A percentile compares a stretch with the other conserved stretches of the same genome.
These are phyloP conservation scores for Magnusiomyces fungicola DNA, from an alignment of 1,139 yeast species.

Conservation along the genomic window DNA sequence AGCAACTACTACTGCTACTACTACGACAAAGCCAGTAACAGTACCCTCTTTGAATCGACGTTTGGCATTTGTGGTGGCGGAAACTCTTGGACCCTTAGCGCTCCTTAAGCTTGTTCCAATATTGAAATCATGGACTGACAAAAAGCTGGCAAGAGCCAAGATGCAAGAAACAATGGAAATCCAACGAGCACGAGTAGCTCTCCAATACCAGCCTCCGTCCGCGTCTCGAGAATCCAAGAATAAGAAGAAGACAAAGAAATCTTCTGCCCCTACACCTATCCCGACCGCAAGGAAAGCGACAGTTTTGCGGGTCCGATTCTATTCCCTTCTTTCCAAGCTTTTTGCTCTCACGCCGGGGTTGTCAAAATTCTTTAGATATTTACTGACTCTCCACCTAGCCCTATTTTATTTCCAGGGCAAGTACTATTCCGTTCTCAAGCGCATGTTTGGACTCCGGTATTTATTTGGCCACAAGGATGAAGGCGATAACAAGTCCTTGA, in stretches of 20 bases:
- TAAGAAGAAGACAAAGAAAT: too few species aligned
- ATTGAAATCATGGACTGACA: not conserved
- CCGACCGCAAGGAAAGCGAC: too few species aligned
- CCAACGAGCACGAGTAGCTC: not conserved
- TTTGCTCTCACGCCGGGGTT: too few species aligned
- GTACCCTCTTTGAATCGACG: not conserved
- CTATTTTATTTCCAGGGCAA: constrained; percentile 74
- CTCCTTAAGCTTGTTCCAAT: not conserved
- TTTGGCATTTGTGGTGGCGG: not conserved
- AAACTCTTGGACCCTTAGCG: not conserved
- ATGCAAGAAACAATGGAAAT: not conserved
- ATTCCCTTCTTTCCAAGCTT: too few species aligned
- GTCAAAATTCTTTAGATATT: too few species aligned
- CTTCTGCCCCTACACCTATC: too few species aligned
- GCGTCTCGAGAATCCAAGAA: too few species aligned
- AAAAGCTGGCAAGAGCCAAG: not conserved
- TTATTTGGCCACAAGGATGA: constrained; percentile 28
- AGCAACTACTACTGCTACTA: not conserved
- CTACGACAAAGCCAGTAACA: not conserved
- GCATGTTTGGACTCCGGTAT: constrained; percentile 74
- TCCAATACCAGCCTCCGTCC: too few species aligned
- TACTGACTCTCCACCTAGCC: constrained; percentile 55
- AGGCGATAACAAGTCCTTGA: constrained; percentile 10
- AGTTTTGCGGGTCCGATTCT: too few species aligned
- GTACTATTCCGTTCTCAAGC: constrained; percentile 68